phyloP scores from a whole-genome alignment of 257 asterid genomes.

The Fraxinus excelsior region DNA sequence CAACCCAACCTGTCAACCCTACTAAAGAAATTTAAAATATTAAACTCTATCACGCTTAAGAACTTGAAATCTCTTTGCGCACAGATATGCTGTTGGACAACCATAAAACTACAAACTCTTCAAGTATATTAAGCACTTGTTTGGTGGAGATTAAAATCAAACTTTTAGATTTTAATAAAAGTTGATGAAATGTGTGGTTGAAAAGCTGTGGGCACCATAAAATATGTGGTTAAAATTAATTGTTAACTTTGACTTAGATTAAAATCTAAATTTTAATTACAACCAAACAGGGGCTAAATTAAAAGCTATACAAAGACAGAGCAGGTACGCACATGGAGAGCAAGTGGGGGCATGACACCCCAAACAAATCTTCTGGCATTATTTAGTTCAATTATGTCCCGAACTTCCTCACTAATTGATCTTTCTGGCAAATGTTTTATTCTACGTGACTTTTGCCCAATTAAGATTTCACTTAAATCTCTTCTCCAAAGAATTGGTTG shows the following conservation, averaged over 20 bases:
- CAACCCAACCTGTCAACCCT: not conserved
- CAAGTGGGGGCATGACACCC: not conserved
- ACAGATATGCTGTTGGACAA: not conserved
- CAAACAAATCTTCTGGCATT: not conserved
- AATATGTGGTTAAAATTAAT: too few relatives aligned
- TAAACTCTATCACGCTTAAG: not conserved
- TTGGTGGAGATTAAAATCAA: too few relatives aligned
- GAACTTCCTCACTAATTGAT: not conserved
- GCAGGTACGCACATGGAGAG: not conserved
- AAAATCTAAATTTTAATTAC: too few relatives aligned
- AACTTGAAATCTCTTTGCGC: not conserved
- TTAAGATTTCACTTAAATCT: not conserved
- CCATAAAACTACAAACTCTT: not conserved
- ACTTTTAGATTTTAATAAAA: too few relatives aligned
- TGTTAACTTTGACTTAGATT: too few relatives aligned
- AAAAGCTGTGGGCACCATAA: too few relatives aligned
- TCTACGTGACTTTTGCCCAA: not conserved
- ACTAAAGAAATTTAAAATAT: not conserved
- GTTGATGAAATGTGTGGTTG: too few relatives aligned
- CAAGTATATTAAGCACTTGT: not conserved
- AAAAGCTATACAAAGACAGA: not conserved
- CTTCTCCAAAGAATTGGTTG: not conserved
- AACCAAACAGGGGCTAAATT: not conserved
- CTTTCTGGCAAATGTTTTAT: not conserved
- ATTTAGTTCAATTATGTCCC: slow-evolving; percentile 11